Conservation (phyloP, 2,329 filamentous ascomycete species). For the Penicillium sp. region DNA sequence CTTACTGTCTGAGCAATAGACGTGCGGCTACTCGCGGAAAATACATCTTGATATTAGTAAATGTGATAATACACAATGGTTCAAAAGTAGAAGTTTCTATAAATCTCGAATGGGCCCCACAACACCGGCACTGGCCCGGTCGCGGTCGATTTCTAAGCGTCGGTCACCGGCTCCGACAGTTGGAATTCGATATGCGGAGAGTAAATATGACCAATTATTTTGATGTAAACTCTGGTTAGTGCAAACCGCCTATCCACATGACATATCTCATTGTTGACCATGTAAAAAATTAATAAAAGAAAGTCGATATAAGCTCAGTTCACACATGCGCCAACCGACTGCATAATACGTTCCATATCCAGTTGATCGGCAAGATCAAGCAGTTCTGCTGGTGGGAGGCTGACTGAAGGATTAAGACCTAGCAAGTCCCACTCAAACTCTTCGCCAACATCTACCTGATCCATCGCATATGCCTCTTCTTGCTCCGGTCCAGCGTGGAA, state of each 20-base stretch:
- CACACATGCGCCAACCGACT: constrained; percentile 16
- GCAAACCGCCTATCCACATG: not conserved
- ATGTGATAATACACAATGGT: not conserved
- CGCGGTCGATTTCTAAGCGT: not conserved
- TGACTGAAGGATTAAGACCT: constrained; percentile 23
- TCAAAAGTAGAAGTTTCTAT: not conserved
- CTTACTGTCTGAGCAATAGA: not conserved
- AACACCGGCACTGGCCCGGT: not conserved
- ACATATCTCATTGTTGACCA: not conserved
- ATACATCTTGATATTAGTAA: not conserved
- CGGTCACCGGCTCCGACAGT: not conserved
- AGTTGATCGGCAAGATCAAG: constrained; percentile 28
- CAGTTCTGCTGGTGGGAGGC: constrained; percentile 24
- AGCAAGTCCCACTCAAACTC: constrained; percentile 29
- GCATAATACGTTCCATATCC: constrained; percentile 25
- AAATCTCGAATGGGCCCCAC: not conserved
- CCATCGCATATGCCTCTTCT: constrained; percentile 14
- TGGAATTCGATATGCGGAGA: not conserved
- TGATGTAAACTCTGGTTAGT: not conserved
- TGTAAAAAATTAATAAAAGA: not conserved
- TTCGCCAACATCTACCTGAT: constrained; percentile 18
- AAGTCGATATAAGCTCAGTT: not conserved
- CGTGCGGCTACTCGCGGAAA: not conserved
- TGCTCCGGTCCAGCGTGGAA: not conserved
- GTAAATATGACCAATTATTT: not conserved